Percentiles rank a stretch among this genome's conserved stretches.
phyloP scores from a whole-genome alignment of 257 asterid species.

The Leonotis leonurus region DNA sequence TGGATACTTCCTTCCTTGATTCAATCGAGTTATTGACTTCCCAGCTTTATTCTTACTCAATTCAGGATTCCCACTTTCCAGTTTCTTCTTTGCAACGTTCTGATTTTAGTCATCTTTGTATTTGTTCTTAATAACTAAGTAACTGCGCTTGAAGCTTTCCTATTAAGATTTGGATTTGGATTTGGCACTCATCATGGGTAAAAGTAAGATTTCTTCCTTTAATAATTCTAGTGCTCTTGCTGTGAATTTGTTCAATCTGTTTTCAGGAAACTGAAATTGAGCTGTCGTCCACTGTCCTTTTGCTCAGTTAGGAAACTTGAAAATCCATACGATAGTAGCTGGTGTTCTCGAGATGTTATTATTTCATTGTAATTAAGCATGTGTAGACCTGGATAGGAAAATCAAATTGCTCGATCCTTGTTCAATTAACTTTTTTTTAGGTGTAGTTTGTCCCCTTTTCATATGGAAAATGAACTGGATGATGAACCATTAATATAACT shows the following conservation, averaged over 20 bases:
- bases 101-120: slow-evolving; percentile 34
- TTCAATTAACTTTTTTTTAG: not conserved
- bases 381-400: not conserved
- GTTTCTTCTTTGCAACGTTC: slow-evolving; percentile 38
- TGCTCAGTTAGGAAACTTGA: not conserved
- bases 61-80: slow-evolving; percentile 21
- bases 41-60: slow-evolving; percentile 17
- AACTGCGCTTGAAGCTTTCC: not conserved
- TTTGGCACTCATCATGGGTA: slow-evolving; percentile 62
- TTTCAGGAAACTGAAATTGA: not conserved
- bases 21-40: slow-evolving; percentile 19
- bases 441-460: too few relatives aligned
- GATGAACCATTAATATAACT: not conserved
- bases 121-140: slow-evolving; percentile 23
- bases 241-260: not conserved
- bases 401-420: not conserved
- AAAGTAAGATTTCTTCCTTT: slow-evolving; percentile 41
- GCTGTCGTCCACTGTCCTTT: not conserved
- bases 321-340: not conserved
- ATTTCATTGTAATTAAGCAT: not conserved
- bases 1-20: slow-evolving; percentile 33
- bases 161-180: slow-evolving; percentile 16
- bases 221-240: not conserved
- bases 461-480: too few relatives aligned
- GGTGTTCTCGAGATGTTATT: not conserved